Evolutionary conservation across 2,329 filamentous ascomycete genomes (phyloP).

Genomic region (Rhynchosporium graminicola): DNA sequence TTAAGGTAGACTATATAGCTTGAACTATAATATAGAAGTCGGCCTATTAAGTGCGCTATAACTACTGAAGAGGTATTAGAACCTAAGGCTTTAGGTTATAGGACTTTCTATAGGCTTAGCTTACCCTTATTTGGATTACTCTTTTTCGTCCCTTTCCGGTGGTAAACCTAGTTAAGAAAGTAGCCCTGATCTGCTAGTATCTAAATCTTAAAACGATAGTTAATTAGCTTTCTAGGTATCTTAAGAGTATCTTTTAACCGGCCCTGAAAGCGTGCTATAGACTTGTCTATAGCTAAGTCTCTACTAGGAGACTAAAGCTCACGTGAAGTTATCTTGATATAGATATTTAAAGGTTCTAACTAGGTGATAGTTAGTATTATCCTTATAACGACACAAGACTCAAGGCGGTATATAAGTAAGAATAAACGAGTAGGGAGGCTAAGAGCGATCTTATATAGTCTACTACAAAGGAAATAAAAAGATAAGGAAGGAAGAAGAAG

Average conservation of each 20-base stretch:
- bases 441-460: no score
- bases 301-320: neutral
- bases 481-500: no score
- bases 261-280: neutral
- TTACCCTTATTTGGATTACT: neutral
- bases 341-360: neutral
- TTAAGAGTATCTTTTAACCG: neutral
- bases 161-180: neutral
- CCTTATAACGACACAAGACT: no score
- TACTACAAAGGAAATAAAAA: no score
- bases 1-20: neutral
- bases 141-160: neutral
- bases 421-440: no score
- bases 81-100: neutral
- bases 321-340: no score
- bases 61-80: neutral
- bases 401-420: no score
- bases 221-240: neutral
- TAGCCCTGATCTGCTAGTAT: neutral
- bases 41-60: neutral
- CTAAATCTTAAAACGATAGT: neutral
- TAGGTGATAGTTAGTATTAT: neutral
- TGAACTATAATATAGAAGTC: neutral
- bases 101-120: neutral
- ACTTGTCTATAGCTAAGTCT: no score